Conservation (phyloP, 345 rosid genomes). For the Salix exigua region DNA sequence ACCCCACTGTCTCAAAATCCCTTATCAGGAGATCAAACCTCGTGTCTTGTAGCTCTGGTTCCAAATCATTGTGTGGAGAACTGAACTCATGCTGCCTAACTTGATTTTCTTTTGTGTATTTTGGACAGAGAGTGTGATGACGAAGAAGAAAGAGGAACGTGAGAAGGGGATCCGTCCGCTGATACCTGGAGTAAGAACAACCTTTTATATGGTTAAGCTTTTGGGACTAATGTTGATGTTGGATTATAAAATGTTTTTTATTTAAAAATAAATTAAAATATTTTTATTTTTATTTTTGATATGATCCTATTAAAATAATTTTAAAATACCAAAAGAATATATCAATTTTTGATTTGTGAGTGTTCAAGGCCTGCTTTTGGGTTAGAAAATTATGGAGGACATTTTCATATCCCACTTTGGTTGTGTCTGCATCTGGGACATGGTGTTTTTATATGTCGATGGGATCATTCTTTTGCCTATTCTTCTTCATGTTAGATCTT, state of each 20-base stretch:
- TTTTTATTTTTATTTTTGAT: no score
- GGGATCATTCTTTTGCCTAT: neutral
- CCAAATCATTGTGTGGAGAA: neutral
- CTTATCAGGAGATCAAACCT: slow-evolving; percentile 7
- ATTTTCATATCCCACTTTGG: neutral
- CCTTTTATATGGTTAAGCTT: neutral
- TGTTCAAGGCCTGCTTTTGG: neutral
- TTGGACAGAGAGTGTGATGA: neutral
- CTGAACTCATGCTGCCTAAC: neutral
- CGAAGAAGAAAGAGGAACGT: neutral
- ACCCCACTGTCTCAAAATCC: neutral
- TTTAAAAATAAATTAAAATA: no score
- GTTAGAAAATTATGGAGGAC: neutral
- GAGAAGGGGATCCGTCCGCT: neutral
- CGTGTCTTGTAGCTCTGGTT: neutral
- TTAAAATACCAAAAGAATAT: no score
- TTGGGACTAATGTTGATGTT: no score
- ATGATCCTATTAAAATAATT: no score
- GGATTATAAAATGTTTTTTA: no score
- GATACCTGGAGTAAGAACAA: neutral
- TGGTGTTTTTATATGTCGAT: neutral
- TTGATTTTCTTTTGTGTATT: neutral
- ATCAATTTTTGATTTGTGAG: no score
- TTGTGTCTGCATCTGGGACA: neutral
- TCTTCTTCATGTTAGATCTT: neutral